Conservation (phyloP, 2,329 filamentous ascomycete species). For the Scedosporium apiospermum region DNA sequence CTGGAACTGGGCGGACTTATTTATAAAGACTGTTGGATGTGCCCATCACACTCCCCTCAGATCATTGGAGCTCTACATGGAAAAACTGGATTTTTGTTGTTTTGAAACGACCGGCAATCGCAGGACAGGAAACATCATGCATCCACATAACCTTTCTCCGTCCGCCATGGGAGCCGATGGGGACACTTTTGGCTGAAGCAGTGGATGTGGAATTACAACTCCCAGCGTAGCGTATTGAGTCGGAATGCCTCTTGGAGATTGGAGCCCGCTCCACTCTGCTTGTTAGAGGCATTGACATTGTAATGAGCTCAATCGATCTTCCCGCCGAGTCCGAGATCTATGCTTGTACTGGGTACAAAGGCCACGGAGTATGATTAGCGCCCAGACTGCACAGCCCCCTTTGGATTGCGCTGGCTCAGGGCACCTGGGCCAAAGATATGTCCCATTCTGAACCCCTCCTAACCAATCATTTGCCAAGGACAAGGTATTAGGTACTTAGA, state of each 20-base stretch:
- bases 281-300: too few species aligned
- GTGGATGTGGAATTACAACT: too few species aligned
- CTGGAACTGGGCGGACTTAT: too few species aligned
- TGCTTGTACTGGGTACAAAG: neutral
- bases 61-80: neutral
- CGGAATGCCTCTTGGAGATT: too few species aligned
- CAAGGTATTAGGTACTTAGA: neutral
- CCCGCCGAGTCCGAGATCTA: too few species aligned
- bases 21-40: neutral
- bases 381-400: slow-evolving; percentile 6
- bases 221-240: too few species aligned
- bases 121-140: neutral
- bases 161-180: too few species aligned
- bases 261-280: too few species aligned
- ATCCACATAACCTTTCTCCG: neutral
- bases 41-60: neutral
- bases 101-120: neutral
- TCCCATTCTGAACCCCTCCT: neutral
- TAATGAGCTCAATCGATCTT: too few species aligned
- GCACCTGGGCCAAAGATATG: neutral
- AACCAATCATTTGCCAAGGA: neutral
- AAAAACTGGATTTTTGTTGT: neutral
- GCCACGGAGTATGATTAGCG: neutral
- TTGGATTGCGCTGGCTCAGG: neutral
- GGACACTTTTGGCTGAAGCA: too few species aligned